Evolutionary conservation across 2,329 filamentous ascomycete species (phyloP).

Genomic region (Colletotrichum australisinense): DNA sequence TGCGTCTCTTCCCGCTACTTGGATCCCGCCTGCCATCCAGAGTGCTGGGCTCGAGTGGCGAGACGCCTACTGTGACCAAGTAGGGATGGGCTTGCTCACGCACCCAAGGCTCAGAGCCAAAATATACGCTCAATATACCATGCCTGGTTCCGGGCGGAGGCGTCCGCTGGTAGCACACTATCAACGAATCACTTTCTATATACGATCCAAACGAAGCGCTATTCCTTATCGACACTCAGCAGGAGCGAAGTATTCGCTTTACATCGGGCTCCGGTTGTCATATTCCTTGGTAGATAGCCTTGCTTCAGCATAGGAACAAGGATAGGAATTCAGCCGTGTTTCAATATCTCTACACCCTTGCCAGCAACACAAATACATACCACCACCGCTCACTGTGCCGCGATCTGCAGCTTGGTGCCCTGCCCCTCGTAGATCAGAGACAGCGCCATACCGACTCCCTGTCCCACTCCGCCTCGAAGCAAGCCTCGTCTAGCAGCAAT

Average conservation of each 20-base stretch:
- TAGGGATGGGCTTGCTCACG: conserved; percentile 5
- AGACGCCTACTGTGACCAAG: conserved; percentile 4
- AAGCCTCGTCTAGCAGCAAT: conserved; percentile 4
- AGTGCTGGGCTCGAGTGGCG: conserved; percentile 11
- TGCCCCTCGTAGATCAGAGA: conserved; percentile 13
- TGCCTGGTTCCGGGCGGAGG: not conserved
- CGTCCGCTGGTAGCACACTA: not conserved
- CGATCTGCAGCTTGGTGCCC: conserved; percentile 14
- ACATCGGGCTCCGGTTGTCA: not conserved
- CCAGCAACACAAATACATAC: not conserved
- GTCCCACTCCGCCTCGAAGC: conserved; percentile 7
- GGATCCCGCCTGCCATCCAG: conserved; percentile 5
- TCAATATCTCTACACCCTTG: conserved; percentile 12
- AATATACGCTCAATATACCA: not conserved
- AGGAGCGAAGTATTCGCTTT: not conserved
- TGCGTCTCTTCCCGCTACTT: conserved; percentile 16
- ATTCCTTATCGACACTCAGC: not conserved
- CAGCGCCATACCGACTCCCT: not conserved
- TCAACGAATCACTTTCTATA: not conserved
- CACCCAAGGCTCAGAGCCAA: not conserved
- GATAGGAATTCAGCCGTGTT: conserved; percentile 28
- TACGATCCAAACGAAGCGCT: not conserved
- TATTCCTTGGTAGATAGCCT: conserved; percentile 6
- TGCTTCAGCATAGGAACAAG: conserved; percentile 5
- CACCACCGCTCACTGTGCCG: not conserved